Base-by-base conservation (phyloP, 225 moss, liverwort and hornwort genomes). In the Marchantia polymorpha region DNA sequence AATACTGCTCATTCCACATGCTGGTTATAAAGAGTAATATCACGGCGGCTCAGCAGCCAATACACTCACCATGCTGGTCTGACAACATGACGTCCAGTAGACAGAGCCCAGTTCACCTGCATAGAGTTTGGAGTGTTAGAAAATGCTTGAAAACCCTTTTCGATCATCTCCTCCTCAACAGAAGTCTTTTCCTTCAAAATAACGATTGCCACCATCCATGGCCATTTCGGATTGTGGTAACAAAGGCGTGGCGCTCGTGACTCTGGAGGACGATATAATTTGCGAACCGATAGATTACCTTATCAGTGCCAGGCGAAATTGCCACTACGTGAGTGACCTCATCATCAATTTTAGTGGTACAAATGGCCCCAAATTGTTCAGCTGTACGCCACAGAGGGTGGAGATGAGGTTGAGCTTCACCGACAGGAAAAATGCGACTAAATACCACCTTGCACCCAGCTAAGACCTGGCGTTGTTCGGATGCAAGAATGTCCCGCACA, bases 61-160 rank as follows among this genome's bases (percentile, higher is more conserved):
- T 39, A 39, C 2, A 84, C 97, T 89, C 93, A 99, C 99, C 99
- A 99, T 76, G 91, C 90, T 79, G 99, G 99, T 87, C 95, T 90
- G 81, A 99, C 99, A 30, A 99, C 93, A 81, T 87, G 88, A 86
- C 93, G 90, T 78, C 99, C 99, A 74, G 93, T 95, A 82, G 95
- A 93, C 52, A 90, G 79, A 82, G 95, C 99, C 99, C 99, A 99
- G 80, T 99, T 99, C 72, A 99, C 97, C 97, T 99, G 93, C 94
- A 89, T 72, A 47, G 77, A 72, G 27, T 30, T 60, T 50, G 22
- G 58, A 54, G 78, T 80, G 60, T 81, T 61, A 64, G 59, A 67
- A 10, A 29, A 15, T 25, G 4, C 52, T 72, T 10, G 52, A 26
- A 7, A 4, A 73, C 27, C 51, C 8, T 54, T 26, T 23, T 87